phyloP scores from a whole-genome alignment of 108 stramenopile genomes.

The Tribonema minus region DNA sequence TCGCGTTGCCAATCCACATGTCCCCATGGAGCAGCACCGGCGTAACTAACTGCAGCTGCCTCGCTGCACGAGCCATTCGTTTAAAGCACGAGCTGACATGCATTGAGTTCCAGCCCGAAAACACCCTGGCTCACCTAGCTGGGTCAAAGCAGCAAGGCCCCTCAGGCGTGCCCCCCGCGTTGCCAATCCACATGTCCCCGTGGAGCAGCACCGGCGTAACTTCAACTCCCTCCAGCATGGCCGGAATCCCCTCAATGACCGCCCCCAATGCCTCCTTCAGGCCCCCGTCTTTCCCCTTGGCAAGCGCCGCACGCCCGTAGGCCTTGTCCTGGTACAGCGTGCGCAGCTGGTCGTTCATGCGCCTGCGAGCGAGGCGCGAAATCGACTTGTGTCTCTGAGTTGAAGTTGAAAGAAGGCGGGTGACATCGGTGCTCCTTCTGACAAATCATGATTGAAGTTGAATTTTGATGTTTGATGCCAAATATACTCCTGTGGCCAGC shows the following conservation, averaged over 20 bases:
- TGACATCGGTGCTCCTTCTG: too few species aligned
- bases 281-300: not conserved
- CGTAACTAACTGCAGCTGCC: not conserved
- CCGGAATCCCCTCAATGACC: slow-evolving; percentile 5
- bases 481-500: not conserved
- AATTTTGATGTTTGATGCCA: too few species aligned
- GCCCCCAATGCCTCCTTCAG: not conserved
- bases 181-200: slow-evolving; percentile 41
- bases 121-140: too few species aligned
- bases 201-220: slow-evolving; percentile 22
- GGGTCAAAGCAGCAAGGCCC: slow-evolving; percentile 46
- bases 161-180: not conserved
- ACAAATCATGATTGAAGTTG: too few species aligned
- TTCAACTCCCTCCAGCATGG: slow-evolving; percentile 5
- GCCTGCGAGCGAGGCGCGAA: too few species aligned
- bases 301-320: slow-evolving; percentile 31
- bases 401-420: too few species aligned
- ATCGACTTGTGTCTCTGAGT: too few species aligned
- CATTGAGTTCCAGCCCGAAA: too few species aligned
- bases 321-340: slow-evolving; percentile 45
- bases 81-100: not conserved
- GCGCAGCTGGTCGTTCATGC: too few species aligned
- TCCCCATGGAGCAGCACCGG: slow-evolving; percentile 34
- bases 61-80: too few species aligned
- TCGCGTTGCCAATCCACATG: slow-evolving; percentile 37